Percentiles rank a stretch among this genome's conserved stretches.
phyloP scores from a whole-genome alignment of 2,329 filamentous ascomycete genomes.

The Colletotrichum neosansevieriae region DNA sequence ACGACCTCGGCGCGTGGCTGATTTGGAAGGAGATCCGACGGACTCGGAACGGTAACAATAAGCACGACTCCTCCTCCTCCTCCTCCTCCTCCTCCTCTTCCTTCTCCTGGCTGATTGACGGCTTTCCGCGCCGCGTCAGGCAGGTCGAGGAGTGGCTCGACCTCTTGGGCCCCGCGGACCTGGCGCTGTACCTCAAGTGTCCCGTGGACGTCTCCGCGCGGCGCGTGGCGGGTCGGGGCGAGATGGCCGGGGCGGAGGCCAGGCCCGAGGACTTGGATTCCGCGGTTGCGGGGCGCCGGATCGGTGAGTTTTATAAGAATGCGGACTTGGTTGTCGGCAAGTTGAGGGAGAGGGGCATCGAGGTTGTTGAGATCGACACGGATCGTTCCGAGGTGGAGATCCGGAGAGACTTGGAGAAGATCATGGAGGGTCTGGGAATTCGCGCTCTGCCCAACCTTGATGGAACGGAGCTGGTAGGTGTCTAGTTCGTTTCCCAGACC shows the following conservation, averaged over 20 bases:
- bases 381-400: neutral
- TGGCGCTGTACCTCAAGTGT: conserved; percentile 8
- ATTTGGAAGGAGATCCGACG: neutral
- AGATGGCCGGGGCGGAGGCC: neutral
- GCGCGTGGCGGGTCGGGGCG: neutral
- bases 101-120: neutral
- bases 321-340: neutral
- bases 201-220: neutral
- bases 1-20: neutral
- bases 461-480: no score
- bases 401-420: neutral
- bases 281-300: neutral
- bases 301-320: conserved; percentile 3
- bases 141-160: conserved; percentile 6
- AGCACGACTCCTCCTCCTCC: no score
- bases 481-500: no score
- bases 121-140: neutral
- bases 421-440: neutral
- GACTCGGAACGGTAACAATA: no score
- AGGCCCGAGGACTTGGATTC: neutral
- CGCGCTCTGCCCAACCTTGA: no score
- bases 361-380: neutral
- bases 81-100: no score
- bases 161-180: neutral
- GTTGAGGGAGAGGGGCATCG: neutral